Evolutionary conservation across 176 grass and related monocot genomes (phyloP).

Genomic region (Eremochloa ophiuroides): DNA sequence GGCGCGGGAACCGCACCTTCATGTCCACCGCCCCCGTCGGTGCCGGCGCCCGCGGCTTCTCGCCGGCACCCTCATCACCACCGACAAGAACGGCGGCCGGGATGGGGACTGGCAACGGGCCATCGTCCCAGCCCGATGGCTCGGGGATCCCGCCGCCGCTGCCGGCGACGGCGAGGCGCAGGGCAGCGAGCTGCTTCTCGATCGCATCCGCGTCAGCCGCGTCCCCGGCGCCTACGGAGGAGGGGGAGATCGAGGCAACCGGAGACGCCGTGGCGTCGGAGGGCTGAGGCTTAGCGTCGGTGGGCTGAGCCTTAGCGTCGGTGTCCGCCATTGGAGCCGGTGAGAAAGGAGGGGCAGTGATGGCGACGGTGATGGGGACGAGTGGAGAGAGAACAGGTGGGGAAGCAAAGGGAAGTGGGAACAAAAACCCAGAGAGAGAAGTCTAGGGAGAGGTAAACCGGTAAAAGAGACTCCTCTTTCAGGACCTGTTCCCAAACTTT

Average conservation of each 20-base stretch:
- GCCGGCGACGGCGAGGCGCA: constrained; percentile 15
- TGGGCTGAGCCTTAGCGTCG: constrained; percentile 32
- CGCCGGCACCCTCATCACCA: background rate
- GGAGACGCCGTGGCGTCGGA: background rate
- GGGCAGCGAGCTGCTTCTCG: constrained; percentile 23
- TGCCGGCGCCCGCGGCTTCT: background rate
- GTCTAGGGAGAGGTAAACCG: too few relatives aligned
- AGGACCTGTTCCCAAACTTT: too few relatives aligned
- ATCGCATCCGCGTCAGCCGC: background rate
- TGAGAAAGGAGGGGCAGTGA: background rate
- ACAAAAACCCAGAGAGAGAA: background rate
- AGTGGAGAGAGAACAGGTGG: background rate
- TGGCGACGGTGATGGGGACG: constrained; percentile 2
- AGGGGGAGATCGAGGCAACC: constrained; percentile 26
- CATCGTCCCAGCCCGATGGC: constrained; percentile 48
- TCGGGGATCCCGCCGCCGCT: background rate
- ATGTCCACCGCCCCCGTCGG: background rate
- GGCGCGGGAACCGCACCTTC: constrained; percentile 45
- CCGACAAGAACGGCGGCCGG: background rate
- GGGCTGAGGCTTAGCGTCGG: constrained; percentile 32
- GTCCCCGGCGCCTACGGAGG: background rate
- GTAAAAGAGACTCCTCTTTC: too few relatives aligned
- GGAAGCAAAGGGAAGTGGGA: background rate
- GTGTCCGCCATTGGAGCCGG: constrained; percentile 38
- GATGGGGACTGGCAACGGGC: background rate